These are phyloP conservation scores for Neophaeococcomyces aloes DNA, from an alignment of 2,329 filamentous ascomycete species.

Conservation along the genomic window DNA sequence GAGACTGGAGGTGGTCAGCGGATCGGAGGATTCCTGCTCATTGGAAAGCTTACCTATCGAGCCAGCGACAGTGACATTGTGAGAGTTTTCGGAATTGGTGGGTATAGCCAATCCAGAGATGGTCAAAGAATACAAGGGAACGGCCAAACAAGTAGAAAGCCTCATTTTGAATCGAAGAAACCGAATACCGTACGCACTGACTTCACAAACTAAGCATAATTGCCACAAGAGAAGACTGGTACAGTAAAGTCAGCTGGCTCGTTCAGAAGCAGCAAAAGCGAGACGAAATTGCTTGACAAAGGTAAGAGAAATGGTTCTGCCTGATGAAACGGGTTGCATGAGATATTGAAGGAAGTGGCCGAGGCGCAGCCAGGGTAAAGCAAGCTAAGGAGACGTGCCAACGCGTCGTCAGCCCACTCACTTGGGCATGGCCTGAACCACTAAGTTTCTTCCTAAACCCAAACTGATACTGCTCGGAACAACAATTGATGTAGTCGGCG, in stretches of 20 bases:
- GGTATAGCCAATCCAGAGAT: conserved; percentile 6
- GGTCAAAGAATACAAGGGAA: conserved; percentile 1
- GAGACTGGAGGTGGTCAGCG: background rate
- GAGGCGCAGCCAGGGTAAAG: background rate
- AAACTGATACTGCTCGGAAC: no score
- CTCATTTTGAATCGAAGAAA: conserved; percentile 1
- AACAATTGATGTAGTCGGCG: no score
- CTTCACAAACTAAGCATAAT: conserved; percentile 6
- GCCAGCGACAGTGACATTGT: conserved; percentile 18
- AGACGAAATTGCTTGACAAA: background rate
- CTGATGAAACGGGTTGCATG: background rate
- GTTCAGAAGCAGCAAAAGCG: background rate
- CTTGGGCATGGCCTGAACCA: conserved; percentile 2
- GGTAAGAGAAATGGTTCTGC: conserved; percentile 5
- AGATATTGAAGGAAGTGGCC: background rate
- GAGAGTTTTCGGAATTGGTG: background rate
- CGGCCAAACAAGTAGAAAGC: background rate
- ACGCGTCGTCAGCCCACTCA: background rate
- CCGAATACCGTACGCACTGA: background rate
- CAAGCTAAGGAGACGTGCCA: background rate
- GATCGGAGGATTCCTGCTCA: background rate
- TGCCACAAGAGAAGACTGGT: background rate
- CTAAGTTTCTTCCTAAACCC: no score
- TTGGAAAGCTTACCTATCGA: conserved; percentile 15
- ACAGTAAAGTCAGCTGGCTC: conserved; percentile 2